Conservation (phyloP, 306 rosid genomes). For the Gillenia trifoliata region DNA sequence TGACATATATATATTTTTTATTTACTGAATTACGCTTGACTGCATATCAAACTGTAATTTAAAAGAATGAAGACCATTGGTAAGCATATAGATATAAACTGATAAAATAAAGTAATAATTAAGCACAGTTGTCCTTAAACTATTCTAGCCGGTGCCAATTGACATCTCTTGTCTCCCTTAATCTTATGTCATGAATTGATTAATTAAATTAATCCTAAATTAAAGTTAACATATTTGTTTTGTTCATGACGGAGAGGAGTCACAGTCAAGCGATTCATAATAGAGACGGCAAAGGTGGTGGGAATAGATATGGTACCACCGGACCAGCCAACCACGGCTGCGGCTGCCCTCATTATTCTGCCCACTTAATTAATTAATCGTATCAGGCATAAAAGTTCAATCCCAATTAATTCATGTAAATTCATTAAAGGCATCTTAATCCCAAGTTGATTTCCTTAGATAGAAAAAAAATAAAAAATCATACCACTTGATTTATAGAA, state of each 20-base stretch:
- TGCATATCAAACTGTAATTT: too few species aligned
- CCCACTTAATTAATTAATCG: neutral
- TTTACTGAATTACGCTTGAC: too few species aligned
- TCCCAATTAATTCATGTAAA: neutral
- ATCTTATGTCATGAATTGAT: neutral
- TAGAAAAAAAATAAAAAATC: too few species aligned
- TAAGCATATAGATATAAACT: too few species aligned
- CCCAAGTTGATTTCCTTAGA: neutral
- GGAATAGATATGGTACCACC: neutral
- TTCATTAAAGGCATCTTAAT: neutral
- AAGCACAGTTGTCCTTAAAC: too few species aligned
- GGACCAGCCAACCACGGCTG: neutral
- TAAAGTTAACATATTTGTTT: neutral
- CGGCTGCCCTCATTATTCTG: neutral
- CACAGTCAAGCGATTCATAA: neutral
- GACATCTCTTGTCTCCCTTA: neutral
- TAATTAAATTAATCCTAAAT: neutral
- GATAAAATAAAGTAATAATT: too few species aligned
- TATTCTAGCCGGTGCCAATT: neutral
- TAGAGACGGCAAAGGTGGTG: neutral
- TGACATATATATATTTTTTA: too few species aligned
- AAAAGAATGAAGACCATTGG: too few species aligned
- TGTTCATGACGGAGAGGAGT: neutral
- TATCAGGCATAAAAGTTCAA: neutral
- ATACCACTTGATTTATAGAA: neutral